phyloP scores from a whole-genome alignment of 2,329 filamentous ascomycete genomes.

The Fusarium buxicola region DNA sequence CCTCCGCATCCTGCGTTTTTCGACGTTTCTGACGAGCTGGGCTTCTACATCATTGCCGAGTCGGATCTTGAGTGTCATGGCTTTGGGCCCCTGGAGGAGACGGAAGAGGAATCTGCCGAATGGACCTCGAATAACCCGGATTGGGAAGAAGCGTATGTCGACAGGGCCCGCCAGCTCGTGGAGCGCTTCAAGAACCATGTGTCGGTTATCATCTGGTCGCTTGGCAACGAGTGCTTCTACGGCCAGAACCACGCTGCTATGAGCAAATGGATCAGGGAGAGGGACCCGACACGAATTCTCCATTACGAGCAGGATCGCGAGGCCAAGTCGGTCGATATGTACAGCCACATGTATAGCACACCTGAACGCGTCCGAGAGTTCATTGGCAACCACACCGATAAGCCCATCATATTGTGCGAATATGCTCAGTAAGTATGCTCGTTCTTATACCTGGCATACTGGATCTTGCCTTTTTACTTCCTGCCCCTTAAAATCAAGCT shows the following conservation, averaged over 20 bases:
- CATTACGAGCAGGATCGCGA: slow-evolving; percentile 74
- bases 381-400: slow-evolving; percentile 37
- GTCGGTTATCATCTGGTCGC: slow-evolving; percentile 76
- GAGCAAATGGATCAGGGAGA: slow-evolving; percentile 70
- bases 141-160: slow-evolving; percentile 74
- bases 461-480: too few species aligned
- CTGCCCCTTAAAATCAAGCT: background rate
- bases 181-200: slow-evolving; percentile 70
- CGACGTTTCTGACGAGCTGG: slow-evolving; percentile 71
- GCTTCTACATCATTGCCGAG: slow-evolving; percentile 72
- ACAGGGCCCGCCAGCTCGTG: slow-evolving; percentile 73
- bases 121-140: slow-evolving; percentile 67
- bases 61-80: slow-evolving; percentile 67
- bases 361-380: slow-evolving; percentile 50
- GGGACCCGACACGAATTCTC: slow-evolving; percentile 66
- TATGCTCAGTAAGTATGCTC: slow-evolving; percentile 55
- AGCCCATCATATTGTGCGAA: slow-evolving; percentile 69
- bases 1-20: slow-evolving; percentile 70
- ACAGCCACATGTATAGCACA: slow-evolving; percentile 73
- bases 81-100: slow-evolving; percentile 48
- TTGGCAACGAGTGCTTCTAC: slow-evolving; percentile 79
- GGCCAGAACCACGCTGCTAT: slow-evolving; percentile 75
- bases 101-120: slow-evolving; percentile 35
- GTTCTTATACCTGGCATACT: fast-evolving
- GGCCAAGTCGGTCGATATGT: slow-evolving; percentile 71